phyloP scores from a whole-genome alignment of 257 asterid species.

The Solanum habrochaites region DNA sequence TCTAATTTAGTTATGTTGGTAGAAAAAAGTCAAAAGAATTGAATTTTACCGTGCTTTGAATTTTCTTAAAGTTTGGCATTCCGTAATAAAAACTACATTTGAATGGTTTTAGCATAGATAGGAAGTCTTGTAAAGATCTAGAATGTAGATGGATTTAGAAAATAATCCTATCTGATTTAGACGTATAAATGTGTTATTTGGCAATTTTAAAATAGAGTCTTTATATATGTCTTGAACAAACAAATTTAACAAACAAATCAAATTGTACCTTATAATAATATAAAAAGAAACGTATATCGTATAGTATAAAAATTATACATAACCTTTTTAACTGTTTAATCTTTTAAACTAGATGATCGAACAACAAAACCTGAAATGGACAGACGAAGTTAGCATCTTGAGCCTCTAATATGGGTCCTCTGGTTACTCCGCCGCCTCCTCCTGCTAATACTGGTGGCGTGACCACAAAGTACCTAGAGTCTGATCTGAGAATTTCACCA shows the following conservation, averaged over 20 bases:
- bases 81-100: background rate
- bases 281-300: background rate
- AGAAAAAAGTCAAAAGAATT: background rate
- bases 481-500: background rate
- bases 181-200: background rate
- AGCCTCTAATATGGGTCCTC: background rate
- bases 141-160: background rate
- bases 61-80: background rate
- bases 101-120: background rate
- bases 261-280: no score
- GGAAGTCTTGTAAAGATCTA: background rate
- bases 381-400: background rate
- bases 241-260: no score
- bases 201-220: background rate
- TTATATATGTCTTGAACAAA: no score
- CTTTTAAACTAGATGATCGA: background rate
- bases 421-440: background rate
- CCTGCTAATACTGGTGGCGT: background rate
- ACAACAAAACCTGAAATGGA: background rate
- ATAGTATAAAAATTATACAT: background rate
- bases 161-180: no score
- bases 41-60: background rate
- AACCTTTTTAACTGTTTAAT: background rate
- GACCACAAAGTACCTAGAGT: background rate
- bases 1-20: background rate